Evolutionary conservation across 768 basidiomycete species (phyloP), one percentile per base, ranked within the genome.

Genomic region (Leccinum boreale): DNA sequence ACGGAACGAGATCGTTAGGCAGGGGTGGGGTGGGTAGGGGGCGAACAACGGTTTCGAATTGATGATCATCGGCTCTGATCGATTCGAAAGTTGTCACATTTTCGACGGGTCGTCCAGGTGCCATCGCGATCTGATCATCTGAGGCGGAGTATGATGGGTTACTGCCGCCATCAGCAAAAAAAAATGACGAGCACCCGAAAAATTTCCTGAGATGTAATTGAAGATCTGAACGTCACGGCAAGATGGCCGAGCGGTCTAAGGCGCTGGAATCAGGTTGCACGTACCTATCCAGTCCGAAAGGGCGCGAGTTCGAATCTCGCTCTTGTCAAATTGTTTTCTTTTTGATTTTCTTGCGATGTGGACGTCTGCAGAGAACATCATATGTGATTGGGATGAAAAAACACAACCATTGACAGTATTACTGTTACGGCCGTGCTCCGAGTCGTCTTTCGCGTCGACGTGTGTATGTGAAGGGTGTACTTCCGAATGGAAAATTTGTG

Each of bases 231-330:
- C 2, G 11, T 33, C 1, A 44, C n/a, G 69, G 69, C 71, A 71
- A 62, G 75, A 79, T 81, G 79, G 80, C 80, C 80, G 79, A 81
- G 80, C 77, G 79, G 80, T 81, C 79, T 75, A 81, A 81, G 79
- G 79, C 79, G 79, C 79, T 77, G 78, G 80, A 81, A 75, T 79
- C 75, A 80, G 78, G 78, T 59, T 46, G 45, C 21, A 15, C 11
- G 3, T n/a, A 50, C 62, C 63, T 47, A 63, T 63, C 62, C 62
- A 63, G 62, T 63, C 62, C 60, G 59, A 50, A 50, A 50, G 70
- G 70, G 70, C 70, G 62, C 70, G 70, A 72, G 70, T 72, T 72
- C 72, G 70, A 72, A 72, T 72, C 70, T 72, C 72, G 66, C 62
- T 72, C 68, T 68, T 72, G 70, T 72, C 70, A 73, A 39, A 49